A percentile compares a stretch with the other conserved stretches of the same genome.
Evolutionary conservation across 495 filamentous ascomycete genomes (phyloP).

Genomic region (Aeminium ludgeri): DNA sequence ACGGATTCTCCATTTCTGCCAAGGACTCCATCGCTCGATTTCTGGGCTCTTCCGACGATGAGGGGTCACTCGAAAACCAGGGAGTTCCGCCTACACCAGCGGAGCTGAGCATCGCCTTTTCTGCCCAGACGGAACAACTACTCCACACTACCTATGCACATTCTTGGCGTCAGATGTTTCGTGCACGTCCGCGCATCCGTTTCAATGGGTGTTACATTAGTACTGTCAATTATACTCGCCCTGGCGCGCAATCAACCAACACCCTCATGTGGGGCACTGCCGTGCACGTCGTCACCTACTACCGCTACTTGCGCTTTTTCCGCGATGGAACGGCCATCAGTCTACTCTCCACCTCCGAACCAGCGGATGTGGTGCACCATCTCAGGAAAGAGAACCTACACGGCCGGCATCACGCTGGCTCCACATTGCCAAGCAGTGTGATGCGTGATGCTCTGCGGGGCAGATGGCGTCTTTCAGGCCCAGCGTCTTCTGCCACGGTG

Average conservation of each 20-base stretch:
- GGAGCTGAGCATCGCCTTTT: constrained; percentile 6
- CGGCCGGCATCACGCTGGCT: constrained; percentile 19
- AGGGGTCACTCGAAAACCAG: not conserved
- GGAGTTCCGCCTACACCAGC: constrained; percentile 3
- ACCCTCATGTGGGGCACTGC: constrained; percentile 58
- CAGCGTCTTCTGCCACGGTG: constrained; percentile 1
- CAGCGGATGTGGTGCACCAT: constrained; percentile 64
- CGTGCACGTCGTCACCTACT: constrained; percentile 93
- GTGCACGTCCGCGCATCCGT: constrained; percentile 64
- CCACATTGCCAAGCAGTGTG: constrained; percentile 26
- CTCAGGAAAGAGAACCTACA: constrained; percentile 28
- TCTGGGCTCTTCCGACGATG: constrained; percentile 2
- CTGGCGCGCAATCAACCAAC: constrained; percentile 46
- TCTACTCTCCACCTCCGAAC: constrained; percentile 63
- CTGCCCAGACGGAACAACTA: constrained; percentile 9
- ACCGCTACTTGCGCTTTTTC: constrained; percentile 89
- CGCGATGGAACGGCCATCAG: constrained; percentile 70
- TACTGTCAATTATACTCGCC: constrained; percentile 84
- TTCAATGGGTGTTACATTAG: constrained; percentile 92
- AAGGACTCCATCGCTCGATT: constrained; percentile 10
- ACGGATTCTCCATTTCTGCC: constrained; percentile 38
- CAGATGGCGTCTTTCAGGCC: constrained; percentile 41
- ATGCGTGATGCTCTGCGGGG: constrained; percentile 46
- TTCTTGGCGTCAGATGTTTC: constrained; percentile 44
- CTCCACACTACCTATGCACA: constrained; percentile 11